Base-by-base conservation (phyloP, 2,329 filamentous ascomycete genomes). In the Chaetomiaceae sp. region DNA sequence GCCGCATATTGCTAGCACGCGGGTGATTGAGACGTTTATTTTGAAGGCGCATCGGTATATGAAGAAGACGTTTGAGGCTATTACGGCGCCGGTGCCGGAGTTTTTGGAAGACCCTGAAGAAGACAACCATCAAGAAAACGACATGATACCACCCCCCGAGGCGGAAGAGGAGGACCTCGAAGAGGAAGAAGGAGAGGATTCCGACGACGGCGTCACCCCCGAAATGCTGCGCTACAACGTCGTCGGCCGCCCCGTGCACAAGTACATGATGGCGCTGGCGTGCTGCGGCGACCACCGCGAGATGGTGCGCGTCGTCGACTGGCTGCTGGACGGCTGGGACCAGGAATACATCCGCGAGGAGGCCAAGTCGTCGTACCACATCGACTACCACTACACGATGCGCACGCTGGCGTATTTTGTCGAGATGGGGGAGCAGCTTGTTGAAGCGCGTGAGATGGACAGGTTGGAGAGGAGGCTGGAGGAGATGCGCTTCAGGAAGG, bases 181-280 rank as follows among this genome's bases (percentile, higher is more conserved):
- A 15, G 38, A 29, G 4, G 29, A 25, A 8, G 31, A 9, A 6
- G 33, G 3, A 20, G 38, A 8, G 14, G 39, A 14, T 5, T 3
- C 20, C 15, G 29, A 27, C 14, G 29, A 17, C 4, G 7, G 51
- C 17, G 25, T 23, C 9, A 29, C 42, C 12, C 34, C n/a, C 11
- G 39, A 12, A 2, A 51, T 54, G 7, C 66, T 78, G 2, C 68
- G 76, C 7, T 68, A 73, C 34, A 65, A 72, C 12, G 70, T 84
- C 11, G 66, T 67, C 9, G 75, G 78, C 6, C 68, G 68, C 19
- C 68, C 76, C 34, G 64, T 82, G 1, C 81, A 87, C 60, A 71
- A 73, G 2, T 87, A 88, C 64, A 76, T 90, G 65, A 76, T 83
- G 43, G 76, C 81, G 1, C 71, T 90, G 20, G 85, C 80, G 1